Conservation (phyloP, 1,284 basidiomycete genomes). For the Paramarasmius palmivorus region DNA sequence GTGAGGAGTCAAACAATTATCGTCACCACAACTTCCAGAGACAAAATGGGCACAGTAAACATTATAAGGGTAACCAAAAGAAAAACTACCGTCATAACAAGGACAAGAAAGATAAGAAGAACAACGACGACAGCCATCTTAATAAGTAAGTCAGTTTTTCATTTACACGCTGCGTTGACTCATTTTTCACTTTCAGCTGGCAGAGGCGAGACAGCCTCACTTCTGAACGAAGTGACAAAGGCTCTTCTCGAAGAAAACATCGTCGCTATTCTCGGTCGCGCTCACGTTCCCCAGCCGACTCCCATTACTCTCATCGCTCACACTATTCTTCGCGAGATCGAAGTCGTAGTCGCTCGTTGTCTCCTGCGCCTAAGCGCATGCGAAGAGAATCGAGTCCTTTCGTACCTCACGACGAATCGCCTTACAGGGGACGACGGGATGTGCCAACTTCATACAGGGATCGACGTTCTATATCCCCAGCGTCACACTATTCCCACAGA, state of each 20-base stretch:
- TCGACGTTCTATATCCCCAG: conserved; percentile 35
- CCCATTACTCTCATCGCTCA: conserved; percentile 58
- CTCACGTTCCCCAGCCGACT: conserved; percentile 60
- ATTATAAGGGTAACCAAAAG: conserved; percentile 34
- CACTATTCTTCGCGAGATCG: conserved; percentile 62
- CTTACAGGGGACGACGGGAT: conserved; percentile 3
- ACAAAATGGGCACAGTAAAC: conserved; percentile 40
- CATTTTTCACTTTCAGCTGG: conserved; percentile 46
- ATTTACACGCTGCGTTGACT: conserved; percentile 9
- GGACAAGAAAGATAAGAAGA: conserved; percentile 59
- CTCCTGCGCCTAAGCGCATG: conserved; percentile 55
- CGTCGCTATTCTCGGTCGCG: conserved; percentile 51
- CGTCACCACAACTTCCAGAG: conserved; percentile 21
- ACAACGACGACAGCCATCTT: conserved; percentile 60
- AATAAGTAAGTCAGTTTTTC: conserved; percentile 60
- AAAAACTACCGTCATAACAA: conserved; percentile 39
- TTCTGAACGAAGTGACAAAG: conserved; percentile 32
- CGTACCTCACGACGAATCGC: background rate
- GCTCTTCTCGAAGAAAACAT: conserved; percentile 38
- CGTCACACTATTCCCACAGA: conserved; percentile 33
- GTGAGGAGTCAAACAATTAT: conserved; percentile 33
- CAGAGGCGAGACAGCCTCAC: conserved; percentile 44
- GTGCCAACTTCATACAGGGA: conserved; percentile 12
- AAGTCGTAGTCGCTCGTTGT: conserved; percentile 58
- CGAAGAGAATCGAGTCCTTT: conserved; percentile 49